Evolutionary conservation across 2,329 filamentous ascomycete genomes (phyloP), one percentile per base, ranked within the genome.

Genomic region (Penicillium griseofulvum): DNA sequence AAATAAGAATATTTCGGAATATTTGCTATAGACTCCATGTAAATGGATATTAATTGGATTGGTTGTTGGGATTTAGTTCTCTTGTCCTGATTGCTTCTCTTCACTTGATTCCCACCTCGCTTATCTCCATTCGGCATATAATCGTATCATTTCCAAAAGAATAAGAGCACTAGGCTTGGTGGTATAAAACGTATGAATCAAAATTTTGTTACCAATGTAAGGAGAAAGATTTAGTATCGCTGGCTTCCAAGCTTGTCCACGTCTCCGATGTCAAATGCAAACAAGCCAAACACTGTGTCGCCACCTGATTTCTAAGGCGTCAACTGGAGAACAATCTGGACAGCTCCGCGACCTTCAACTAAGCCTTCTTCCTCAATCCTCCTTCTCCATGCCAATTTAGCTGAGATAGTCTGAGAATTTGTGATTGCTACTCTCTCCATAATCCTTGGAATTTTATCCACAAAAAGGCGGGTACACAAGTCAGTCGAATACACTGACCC

Each of bases 271-370:
- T 38, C 10, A 12, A 28, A 24, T 54, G 52, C 52, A 58, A 58
- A 56, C 52, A 33, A 16, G 22, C 5, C 49, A 61, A 57, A 59
- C 48, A 46, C 37, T 11, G 6, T 11, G 10, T 48, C n/a, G 28
- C 19, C 36, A 36, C 49, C 52, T 54, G 50, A 56, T 62, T 56
- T 55, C 4, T 53, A 57, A 60, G 60, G 54, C 51, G 34, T 16
- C 38, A 12, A 44, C 24, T 26, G 34, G 28, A 45, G 52, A 45
- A 44, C 47, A 44, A 43, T 41, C 17, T 38, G 8, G 52, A 54
- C 33, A 51, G 46, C 52, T 54, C 47, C 17, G 24, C 45, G 49
- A 48, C 42, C 43, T 53, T 54, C 44, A 37, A 50, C 24, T 6
- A 17, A 45, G 29, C 19, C 19, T 34, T 17, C 5, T 34, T 16